These are phyloP conservation scores for Thermomucor indicae-seudaticae DNA, from an alignment of 371 early-diverging fungal genomes.

Conservation along the genomic window DNA sequence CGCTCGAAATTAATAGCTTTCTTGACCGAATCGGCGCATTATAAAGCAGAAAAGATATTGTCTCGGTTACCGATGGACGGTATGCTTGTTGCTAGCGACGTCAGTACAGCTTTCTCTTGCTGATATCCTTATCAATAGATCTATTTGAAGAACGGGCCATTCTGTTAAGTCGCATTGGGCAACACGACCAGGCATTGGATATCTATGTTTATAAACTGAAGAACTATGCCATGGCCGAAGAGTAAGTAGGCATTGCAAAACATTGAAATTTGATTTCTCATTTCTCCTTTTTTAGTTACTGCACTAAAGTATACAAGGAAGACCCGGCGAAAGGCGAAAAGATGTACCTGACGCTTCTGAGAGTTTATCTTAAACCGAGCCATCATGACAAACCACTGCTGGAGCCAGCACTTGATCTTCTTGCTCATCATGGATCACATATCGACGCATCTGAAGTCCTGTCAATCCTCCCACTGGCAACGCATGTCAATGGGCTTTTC, in stretches of 20 bases:
- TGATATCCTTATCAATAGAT: constrained; percentile 21
- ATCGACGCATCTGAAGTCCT: constrained; percentile 57
- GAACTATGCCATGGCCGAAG: constrained; percentile 74
- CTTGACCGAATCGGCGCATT: constrained; percentile 62
- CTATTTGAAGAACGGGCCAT: constrained; percentile 83
- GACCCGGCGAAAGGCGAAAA: constrained; percentile 48
- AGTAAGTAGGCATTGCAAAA: constrained; percentile 33
- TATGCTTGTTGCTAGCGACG: constrained; percentile 5
- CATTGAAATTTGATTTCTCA: constrained; percentile 1
- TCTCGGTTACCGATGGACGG: constrained; percentile 73
- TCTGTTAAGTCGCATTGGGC: constrained; percentile 77
- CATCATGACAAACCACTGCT: constrained; percentile 49
- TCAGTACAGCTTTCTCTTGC: neutral
- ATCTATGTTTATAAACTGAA: constrained; percentile 78
- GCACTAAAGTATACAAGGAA: constrained; percentile 61
- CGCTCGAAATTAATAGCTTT: constrained; percentile 55
- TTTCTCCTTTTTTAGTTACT: constrained; percentile 50
- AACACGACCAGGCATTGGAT: constrained; percentile 83
- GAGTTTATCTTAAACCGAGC: constrained; percentile 57
- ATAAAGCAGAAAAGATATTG: constrained; percentile 75
- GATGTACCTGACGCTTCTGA: constrained; percentile 64
- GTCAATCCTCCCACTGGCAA: constrained; percentile 54
- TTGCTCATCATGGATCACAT: constrained; percentile 66
- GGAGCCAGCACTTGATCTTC: constrained; percentile 59
- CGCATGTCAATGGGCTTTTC: constrained; percentile 51